Evolutionary conservation across 2,329 filamentous ascomycete species (phyloP).

Genomic region (Clonostachys chloroleuca): DNA sequence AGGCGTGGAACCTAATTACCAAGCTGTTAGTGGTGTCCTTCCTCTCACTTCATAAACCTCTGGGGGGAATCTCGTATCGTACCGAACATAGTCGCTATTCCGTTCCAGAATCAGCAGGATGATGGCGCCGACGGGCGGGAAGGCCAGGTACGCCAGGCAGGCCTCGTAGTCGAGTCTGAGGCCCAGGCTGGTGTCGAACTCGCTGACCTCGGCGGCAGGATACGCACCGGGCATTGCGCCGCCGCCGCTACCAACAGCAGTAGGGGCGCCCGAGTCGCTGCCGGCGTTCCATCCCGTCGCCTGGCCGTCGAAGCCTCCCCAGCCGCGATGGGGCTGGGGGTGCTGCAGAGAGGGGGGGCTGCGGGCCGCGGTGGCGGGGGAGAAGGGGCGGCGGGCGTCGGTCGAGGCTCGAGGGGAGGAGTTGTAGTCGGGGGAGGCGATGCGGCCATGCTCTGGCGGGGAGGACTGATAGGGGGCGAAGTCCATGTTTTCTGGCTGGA

Average conservation of each 20-base stretch:
- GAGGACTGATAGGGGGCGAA: slow-evolving; percentile 97
- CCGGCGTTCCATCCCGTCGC: slow-evolving; percentile 17
- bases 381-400: slow-evolving; percentile 48
- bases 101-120: slow-evolving; percentile 81
- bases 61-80: slow-evolving; percentile 14
- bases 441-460: slow-evolving; percentile 77
- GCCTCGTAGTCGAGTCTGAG: slow-evolving; percentile 87
- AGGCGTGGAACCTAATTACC: slow-evolving; percentile 77
- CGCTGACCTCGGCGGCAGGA: slow-evolving; percentile 53
- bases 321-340: slow-evolving; percentile 54
- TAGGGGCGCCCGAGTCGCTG: slow-evolving; percentile 5
- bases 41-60: background rate
- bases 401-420: slow-evolving; percentile 52
- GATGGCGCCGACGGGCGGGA: slow-evolving; percentile 84
- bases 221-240: slow-evolving; percentile 27
- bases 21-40: background rate
- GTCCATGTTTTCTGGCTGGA: slow-evolving; percentile 57
- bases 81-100: slow-evolving; percentile 97
- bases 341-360: slow-evolving; percentile 34
- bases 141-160: slow-evolving; percentile 77
- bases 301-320: slow-evolving; percentile 36
- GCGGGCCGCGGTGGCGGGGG: slow-evolving; percentile 38
- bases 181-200: slow-evolving; percentile 89
- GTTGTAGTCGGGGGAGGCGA: slow-evolving; percentile 61
- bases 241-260: slow-evolving; percentile 9